These are phyloP conservation scores for Colletotrichum australisinense DNA, from an alignment of 2,329 filamentous ascomycete species.

Conservation along the genomic window DNA sequence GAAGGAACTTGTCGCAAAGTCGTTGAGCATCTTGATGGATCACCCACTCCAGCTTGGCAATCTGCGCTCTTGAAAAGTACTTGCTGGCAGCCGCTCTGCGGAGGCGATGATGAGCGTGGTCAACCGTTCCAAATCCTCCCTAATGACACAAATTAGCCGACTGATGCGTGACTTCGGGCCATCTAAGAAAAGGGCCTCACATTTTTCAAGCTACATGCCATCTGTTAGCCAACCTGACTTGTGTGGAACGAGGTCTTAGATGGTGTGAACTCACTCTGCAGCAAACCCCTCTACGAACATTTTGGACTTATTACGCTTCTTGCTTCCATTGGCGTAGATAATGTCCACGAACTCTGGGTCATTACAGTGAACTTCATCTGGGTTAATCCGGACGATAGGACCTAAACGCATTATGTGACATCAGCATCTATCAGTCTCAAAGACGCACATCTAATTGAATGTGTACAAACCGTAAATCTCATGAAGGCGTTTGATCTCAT, in stretches of 20 bases:
- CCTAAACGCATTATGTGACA: slow-evolving; percentile 30
- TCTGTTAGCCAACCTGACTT: background rate
- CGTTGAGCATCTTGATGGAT: too few species aligned
- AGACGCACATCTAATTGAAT: background rate
- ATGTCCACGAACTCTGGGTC: slow-evolving; percentile 41
- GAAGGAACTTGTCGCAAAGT: too few species aligned
- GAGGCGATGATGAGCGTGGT: slow-evolving; percentile 40
- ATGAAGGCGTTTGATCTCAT: slow-evolving; percentile 39
- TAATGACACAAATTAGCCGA: background rate
- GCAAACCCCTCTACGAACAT: slow-evolving; percentile 32
- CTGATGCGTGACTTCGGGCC: background rate
- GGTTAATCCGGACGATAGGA: slow-evolving; percentile 42
- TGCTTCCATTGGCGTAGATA: slow-evolving; percentile 37
- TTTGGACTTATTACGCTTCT: slow-evolving; percentile 34
- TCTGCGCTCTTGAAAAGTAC: too few species aligned
- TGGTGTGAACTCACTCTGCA: slow-evolving; percentile 12
- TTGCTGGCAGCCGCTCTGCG: slow-evolving; percentile 36
- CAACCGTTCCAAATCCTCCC: slow-evolving; percentile 35
- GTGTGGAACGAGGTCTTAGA: background rate
- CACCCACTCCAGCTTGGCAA: too few species aligned
- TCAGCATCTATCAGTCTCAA: background rate
- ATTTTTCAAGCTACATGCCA: background rate
- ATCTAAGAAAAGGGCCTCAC: background rate
- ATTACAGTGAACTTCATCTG: slow-evolving; percentile 43
- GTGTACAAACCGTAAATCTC: slow-evolving; percentile 38